Percentiles rank a stretch among this genome's conserved stretches.
Conservation (phyloP, 2,329 filamentous ascomycete genomes). For the Aspergillus fischeri region DNA sequence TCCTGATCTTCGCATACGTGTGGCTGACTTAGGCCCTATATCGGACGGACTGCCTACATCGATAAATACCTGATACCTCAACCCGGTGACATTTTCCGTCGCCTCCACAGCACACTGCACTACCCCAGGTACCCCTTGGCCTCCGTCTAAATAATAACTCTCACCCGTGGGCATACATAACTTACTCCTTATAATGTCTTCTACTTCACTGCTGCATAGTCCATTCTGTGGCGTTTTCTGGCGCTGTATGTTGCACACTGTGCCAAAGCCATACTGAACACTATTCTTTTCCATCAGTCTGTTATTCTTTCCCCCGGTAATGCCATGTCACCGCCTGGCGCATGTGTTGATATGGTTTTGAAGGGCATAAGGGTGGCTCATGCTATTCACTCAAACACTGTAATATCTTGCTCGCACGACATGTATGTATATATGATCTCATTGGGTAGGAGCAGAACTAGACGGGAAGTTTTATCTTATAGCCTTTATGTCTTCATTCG, state of each 20-base stretch:
- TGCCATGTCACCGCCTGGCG: neutral
- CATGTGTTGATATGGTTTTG: neutral
- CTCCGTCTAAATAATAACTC: neutral
- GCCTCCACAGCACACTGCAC: neutral
- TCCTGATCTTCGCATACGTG: constrained; percentile 82
- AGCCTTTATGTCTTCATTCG: neutral
- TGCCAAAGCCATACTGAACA: neutral
- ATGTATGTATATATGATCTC: neutral
- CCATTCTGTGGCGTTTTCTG: neutral
- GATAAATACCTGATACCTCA: neutral
- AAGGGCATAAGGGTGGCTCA: neutral
- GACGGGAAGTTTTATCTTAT: neutral
- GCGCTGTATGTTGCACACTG: neutral
- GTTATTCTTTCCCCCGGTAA: neutral
- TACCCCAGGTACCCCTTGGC: neutral
- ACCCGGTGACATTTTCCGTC: neutral
- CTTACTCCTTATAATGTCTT: neutral
- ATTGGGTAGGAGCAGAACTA: neutral
- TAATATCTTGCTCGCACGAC: neutral
- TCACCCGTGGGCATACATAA: neutral
- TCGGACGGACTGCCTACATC: neutral
- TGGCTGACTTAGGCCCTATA: constrained; percentile 67
- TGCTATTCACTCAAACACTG: neutral
- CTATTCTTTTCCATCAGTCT: neutral
- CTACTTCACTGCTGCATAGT: neutral